phyloP scores from a whole-genome alignment of 805 yeast species.

The Allodekkera sacchari region DNA sequence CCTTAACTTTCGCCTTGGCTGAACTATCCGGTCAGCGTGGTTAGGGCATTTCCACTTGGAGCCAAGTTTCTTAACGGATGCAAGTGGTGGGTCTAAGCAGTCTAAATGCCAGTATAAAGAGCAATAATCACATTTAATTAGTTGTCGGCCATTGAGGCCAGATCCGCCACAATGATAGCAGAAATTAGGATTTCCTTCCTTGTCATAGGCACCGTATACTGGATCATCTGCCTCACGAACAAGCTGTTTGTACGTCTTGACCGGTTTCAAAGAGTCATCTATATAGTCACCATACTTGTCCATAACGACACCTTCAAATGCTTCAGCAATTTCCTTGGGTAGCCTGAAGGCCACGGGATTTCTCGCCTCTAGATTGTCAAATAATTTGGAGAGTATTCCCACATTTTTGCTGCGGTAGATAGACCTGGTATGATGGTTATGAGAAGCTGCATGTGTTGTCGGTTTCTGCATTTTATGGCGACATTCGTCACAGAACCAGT shows the following conservation, averaged over 20 bases:
- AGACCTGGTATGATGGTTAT: slow-evolving; percentile 1
- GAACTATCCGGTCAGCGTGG: slow-evolving; percentile 52
- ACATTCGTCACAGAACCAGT: slow-evolving; percentile 86
- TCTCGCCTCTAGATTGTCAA: slow-evolving; percentile 47
- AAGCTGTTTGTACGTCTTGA: slow-evolving; percentile 32
- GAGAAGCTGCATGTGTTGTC: slow-evolving; percentile 1
- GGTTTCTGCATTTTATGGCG: slow-evolving; percentile 26
- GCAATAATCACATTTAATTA: slow-evolving; percentile 80
- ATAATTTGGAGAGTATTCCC: slow-evolving; percentile 48
- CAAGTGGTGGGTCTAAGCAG: slow-evolving; percentile 70
- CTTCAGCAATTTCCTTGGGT: slow-evolving; percentile 62
- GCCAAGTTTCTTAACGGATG: slow-evolving; percentile 65
- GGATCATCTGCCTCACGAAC: slow-evolving; percentile 46
- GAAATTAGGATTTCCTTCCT: slow-evolving; percentile 55
- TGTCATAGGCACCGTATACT: slow-evolving; percentile 50
- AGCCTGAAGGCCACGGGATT: slow-evolving; percentile 63
- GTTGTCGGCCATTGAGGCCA: slow-evolving; percentile 46
- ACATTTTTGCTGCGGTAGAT: slow-evolving; percentile 14
- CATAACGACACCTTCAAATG: slow-evolving; percentile 63
- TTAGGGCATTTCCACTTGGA: slow-evolving; percentile 89
- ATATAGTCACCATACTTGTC: slow-evolving; percentile 65
- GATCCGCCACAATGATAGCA: slow-evolving; percentile 73
- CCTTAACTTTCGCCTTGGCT: slow-evolving; percentile 40
- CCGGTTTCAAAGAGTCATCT: slow-evolving; percentile 51
- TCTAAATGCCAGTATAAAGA: slow-evolving; percentile 81